Evolutionary conservation across 2,329 filamentous ascomycete genomes (phyloP).

Genomic region (Sporothrix pallida): DNA sequence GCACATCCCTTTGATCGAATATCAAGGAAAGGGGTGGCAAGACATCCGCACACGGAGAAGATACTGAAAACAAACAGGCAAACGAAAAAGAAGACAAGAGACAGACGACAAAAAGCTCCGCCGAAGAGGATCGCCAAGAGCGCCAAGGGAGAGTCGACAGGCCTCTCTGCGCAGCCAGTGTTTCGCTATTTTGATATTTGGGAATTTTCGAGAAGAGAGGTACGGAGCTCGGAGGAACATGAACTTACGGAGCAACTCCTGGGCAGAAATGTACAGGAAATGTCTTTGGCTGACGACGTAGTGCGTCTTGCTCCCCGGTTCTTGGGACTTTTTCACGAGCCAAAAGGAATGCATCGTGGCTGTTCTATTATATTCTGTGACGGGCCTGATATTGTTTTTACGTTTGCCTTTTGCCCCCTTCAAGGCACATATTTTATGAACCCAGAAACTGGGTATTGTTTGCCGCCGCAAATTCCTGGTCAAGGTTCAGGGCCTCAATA

Average conservation of each 20-base stretch:
- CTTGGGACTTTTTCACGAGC: background rate
- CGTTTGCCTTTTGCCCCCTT: background rate
- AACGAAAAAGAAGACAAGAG: background rate
- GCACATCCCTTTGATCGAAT: constrained; percentile 4
- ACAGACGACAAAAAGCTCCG: background rate
- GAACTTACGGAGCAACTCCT: too few species aligned
- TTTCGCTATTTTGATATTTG: constrained; percentile 15
- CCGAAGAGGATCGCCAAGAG: constrained; percentile 18
- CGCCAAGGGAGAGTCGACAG: constrained; percentile 16
- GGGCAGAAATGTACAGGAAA: background rate
- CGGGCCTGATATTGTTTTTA: background rate
- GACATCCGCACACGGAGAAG: too few species aligned
- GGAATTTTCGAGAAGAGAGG: background rate
- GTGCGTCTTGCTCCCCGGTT: constrained; percentile 14
- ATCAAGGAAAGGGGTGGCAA: background rate
- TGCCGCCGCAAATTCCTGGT: background rate
- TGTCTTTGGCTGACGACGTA: background rate
- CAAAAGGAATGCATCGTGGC: background rate
- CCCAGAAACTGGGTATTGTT: constrained; percentile 1
- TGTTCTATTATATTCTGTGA: background rate
- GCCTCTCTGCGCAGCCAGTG: constrained; percentile 9
- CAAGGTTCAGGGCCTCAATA: background rate
- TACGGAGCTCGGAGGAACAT: too few species aligned
- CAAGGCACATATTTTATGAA: background rate
- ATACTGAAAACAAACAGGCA: too few species aligned